Evolutionary conservation across 176 grass and related monocot species (phyloP).

Genomic region (Metroxylon sagu): DNA sequence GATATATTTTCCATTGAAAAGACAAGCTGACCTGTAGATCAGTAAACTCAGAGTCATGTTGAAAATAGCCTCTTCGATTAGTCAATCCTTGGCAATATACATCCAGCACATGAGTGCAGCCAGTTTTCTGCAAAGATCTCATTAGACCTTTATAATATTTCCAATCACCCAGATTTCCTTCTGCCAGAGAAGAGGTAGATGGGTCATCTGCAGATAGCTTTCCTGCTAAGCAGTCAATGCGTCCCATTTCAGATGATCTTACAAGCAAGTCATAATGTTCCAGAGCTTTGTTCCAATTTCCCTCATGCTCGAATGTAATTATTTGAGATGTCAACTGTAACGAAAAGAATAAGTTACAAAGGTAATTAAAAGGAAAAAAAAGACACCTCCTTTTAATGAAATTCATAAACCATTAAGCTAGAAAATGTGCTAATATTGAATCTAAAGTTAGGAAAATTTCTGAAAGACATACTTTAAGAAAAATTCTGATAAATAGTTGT

Average conservation of each 20-base stretch:
- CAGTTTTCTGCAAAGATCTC: constrained; percentile 97
- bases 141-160: constrained; percentile 83
- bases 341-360: background rate
- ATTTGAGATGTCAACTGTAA: constrained; percentile 74
- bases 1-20: background rate
- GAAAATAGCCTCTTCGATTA: constrained; percentile 43
- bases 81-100: constrained; percentile 76
- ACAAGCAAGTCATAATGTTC: constrained; percentile 93
- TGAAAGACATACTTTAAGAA: too few relatives aligned
- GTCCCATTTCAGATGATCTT: constrained; percentile 47
- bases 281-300: constrained; percentile 78
- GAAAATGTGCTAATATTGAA: too few relatives aligned
- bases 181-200: constrained; percentile 27
- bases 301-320: constrained; percentile 85
- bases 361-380: too few relatives aligned
- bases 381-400: too few relatives aligned
- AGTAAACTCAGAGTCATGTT: constrained; percentile 76
- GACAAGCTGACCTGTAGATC: constrained; percentile 63
- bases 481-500: too few relatives aligned
- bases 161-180: constrained; percentile 45
- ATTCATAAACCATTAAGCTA: too few relatives aligned
- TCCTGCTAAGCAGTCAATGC: constrained; percentile 22
- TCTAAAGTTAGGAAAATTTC: too few relatives aligned
- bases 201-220: constrained; percentile 24
- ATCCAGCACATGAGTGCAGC: constrained; percentile 93